Evolutionary conservation across 805 yeast genomes (phyloP), one percentile per base, ranked within the genome.

Genomic region (Grigorovia yakushimaensis): DNA sequence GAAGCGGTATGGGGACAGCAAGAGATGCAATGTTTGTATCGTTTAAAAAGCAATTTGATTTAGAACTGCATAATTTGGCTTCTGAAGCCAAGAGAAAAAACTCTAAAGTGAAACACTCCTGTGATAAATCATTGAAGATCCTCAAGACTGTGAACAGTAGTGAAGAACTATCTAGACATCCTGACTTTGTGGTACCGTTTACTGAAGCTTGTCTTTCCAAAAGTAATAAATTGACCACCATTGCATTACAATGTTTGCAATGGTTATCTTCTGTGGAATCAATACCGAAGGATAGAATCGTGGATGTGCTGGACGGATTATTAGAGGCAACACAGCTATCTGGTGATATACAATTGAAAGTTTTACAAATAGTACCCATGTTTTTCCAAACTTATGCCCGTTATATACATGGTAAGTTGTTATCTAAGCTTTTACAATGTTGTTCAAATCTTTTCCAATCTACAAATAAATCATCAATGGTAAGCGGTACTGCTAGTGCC

Each of bases 401-500:
- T 4, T 69, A 70, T 42, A 72, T 89, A 38, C 68, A 69, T 19
- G 89, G 80, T 17, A 73, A 68, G 0, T 61, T 76, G 15, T 69
- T 88, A 35, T 69, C 81, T 7, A 77, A 77, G 51, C 64, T 87
- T 11, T 66, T 91, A 19, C 68, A 71, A 20, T 78, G 91, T 2
- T 86, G 95, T 59, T 75, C 93, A 0, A 58, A 52, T 41, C 74
- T 79, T 33, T 71, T 93, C 44, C 88, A 86, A 48, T 68, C 78
- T 13, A 73, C 79, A 13, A 83, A 79, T 51, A 83, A 84, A 55
- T 75, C 81, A 5, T 78, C 84, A 0, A 85, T 86, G 55, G 95
- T 93, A 5, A 73, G 79, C 13, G 89, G 88, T 57, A 86, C 98
- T 0, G 96, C 98, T 0, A 81, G 87, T 44, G 98, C 98, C 2